Evolutionary conservation across 192 early-diverging fungal genomes (phyloP).

Genomic region (Piromyces sp.): DNA sequence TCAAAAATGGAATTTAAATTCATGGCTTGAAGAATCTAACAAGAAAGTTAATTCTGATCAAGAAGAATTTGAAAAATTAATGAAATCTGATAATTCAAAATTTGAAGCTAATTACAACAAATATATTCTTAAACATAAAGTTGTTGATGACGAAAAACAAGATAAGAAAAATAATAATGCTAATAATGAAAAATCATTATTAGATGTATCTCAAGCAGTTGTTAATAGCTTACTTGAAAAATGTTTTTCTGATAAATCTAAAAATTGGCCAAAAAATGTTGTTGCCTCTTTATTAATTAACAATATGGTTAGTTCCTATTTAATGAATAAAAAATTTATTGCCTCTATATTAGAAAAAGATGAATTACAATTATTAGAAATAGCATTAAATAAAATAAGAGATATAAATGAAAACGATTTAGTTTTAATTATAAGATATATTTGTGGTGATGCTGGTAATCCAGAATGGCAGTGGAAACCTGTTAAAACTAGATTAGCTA

Average conservation of each 20-base stretch:
- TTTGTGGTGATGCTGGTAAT: background rate
- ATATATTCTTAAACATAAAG: background rate
- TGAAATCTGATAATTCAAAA: background rate
- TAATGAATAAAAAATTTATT: background rate
- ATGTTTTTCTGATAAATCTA: background rate
- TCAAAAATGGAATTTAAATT: background rate
- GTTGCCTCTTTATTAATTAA: background rate
- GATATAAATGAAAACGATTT: background rate
- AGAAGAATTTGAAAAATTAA: background rate
- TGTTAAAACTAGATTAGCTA: background rate
- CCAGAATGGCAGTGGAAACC: background rate
- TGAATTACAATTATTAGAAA: background rate
- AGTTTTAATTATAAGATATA: background rate
- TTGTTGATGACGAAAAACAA: background rate
- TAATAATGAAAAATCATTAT: background rate
- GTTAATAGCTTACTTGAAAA: background rate
- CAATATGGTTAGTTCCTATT: background rate
- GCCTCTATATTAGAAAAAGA: background rate
- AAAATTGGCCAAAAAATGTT: background rate
- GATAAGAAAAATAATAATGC: background rate
- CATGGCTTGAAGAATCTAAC: background rate
- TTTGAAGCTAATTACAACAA: background rate
- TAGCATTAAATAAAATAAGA: background rate
- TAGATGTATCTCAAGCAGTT: background rate
- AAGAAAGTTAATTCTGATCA: background rate